phyloP scores from a whole-genome alignment of 331 rosid species.

The Rosa hybrid region DNA sequence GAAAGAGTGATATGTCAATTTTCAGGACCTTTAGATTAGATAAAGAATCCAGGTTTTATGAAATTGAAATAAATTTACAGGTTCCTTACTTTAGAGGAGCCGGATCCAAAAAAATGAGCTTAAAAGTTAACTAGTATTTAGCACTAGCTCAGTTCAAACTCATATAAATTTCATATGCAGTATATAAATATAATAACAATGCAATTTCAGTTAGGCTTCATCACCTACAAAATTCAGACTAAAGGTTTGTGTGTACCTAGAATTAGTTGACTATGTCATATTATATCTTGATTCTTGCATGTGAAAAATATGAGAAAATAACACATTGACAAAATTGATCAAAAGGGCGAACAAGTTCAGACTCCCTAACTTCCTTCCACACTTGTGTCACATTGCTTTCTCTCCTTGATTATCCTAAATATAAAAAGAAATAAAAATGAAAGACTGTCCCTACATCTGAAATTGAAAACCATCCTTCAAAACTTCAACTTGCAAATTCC shows the following conservation, averaged over 20 bases:
- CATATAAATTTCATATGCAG: not conserved
- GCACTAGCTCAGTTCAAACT: not conserved
- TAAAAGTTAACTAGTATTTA: not conserved
- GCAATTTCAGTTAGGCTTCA: not conserved
- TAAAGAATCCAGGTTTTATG: too few species aligned
- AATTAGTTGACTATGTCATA: not conserved
- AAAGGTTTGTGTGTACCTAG: not conserved
- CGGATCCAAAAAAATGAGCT: not conserved
- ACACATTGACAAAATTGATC: not conserved
- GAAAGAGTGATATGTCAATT: too few species aligned
- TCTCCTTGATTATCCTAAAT: not conserved
- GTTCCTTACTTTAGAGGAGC: too few species aligned
- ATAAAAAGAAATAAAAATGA: not conserved
- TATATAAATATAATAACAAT: not conserved
- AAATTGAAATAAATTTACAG: too few species aligned
- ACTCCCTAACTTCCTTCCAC: not conserved
- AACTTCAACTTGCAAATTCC: not conserved
- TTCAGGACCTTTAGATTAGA: too few species aligned
- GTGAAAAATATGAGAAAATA: not conserved
- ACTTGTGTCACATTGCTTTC: not conserved
- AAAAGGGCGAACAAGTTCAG: not conserved
- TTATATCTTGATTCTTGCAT: not conserved
- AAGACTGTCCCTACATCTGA: not conserved
- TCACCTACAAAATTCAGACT: not conserved
- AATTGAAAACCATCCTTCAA: not conserved